Percentiles rank a stretch among this genome's conserved stretches.
Conservation (phyloP, 306 rosid genomes). For the Vigna angularis region DNA sequence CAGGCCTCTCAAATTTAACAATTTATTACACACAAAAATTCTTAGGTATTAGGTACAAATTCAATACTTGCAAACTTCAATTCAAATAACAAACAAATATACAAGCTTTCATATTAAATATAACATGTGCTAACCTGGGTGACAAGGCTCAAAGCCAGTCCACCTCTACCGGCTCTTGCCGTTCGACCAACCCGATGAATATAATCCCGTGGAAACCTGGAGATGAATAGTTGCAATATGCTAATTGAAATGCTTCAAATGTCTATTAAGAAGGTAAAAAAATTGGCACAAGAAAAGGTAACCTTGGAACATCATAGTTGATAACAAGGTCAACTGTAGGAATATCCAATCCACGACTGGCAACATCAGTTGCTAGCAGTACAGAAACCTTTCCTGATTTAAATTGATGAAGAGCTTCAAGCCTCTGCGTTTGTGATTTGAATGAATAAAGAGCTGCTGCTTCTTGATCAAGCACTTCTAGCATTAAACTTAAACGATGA, state of each 20-base stretch:
- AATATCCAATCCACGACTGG: conserved; percentile 92
- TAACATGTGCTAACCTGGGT: conserved; percentile 61
- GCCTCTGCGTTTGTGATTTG: conserved; percentile 82
- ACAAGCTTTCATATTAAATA: neutral
- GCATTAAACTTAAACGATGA: conserved; percentile 73
- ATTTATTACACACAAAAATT: neutral
- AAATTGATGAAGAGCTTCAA: conserved; percentile 77
- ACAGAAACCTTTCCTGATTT: conserved; percentile 83
- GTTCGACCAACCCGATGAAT: conserved; percentile 95
- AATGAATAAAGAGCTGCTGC: conserved; percentile 79
- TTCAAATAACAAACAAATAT: conserved; percentile 23
- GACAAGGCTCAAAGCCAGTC: conserved; percentile 78
- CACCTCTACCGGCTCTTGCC: conserved; percentile 95
- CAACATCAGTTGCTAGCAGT: conserved; percentile 94
- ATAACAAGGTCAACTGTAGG: conserved; percentile 91
- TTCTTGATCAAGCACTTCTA: conserved; percentile 82
- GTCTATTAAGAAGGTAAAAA: conserved; percentile 28
- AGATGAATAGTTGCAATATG: conserved; percentile 39
- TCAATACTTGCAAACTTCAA: neutral
- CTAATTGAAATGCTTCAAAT: conserved; percentile 23
- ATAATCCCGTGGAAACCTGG: conserved; percentile 84
- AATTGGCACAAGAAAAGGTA: conserved; percentile 22
- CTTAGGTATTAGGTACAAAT: neutral
- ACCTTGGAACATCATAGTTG: conserved; percentile 94
- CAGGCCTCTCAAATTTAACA: neutral